phyloP scores from a whole-genome alignment of 106 monocot genomes.

The Platanthera zijinensis region DNA sequence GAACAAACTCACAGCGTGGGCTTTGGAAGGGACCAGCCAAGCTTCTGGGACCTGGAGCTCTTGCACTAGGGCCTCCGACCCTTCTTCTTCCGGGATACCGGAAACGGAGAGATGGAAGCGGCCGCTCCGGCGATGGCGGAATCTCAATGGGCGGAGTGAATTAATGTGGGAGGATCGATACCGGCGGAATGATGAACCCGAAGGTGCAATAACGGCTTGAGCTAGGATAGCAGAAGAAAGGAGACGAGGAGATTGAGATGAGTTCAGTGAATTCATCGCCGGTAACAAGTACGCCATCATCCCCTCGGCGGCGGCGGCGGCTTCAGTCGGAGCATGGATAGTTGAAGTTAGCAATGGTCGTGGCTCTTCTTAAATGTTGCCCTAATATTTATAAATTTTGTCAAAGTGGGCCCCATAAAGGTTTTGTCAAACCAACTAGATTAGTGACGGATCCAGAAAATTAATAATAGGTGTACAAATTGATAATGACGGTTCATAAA shows the following conservation, averaged over 20 bases:
- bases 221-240: not conserved
- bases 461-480: too few relatives aligned
- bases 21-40: conserved; percentile 3
- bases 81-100: conserved; percentile 1
- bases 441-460: too few relatives aligned
- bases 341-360: too few relatives aligned
- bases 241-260: not conserved
- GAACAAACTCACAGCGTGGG: not conserved
- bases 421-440: too few relatives aligned
- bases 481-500: too few relatives aligned
- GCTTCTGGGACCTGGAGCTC: conserved; percentile 1
- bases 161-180: not conserved
- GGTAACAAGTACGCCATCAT: not conserved
- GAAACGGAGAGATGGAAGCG: not conserved
- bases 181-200: not conserved
- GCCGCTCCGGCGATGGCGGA: not conserved
- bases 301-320: not conserved
- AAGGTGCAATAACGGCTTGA: not conserved
- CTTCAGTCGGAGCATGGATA: too few relatives aligned
- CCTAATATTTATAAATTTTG: too few relatives aligned
- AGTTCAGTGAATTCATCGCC: not conserved
- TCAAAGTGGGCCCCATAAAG: too few relatives aligned
- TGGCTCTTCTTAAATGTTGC: too few relatives aligned
- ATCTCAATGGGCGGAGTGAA: not conserved
- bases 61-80: not conserved